Base-by-base conservation (phyloP, 441 rosid species). In the Gossypium schwendimanii region DNA sequence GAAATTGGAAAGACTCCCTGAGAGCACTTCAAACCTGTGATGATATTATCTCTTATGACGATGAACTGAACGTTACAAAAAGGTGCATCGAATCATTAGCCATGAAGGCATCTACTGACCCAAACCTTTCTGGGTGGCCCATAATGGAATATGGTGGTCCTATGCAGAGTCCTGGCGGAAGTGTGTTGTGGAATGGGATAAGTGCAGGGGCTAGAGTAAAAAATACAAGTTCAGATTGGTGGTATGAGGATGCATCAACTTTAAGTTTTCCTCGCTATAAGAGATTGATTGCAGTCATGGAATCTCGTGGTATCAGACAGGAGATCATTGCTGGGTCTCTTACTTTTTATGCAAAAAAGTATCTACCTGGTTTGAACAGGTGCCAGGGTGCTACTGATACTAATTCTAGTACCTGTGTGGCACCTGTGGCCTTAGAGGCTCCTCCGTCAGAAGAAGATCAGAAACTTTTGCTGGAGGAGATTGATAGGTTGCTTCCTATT, bases 131-230 rank as follows among this genome's bases (percentile, higher is more conserved):
- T 72, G 97, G 97, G 5, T 93, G 98, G 99, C 99, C 98, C 9
- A 81, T 93, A 12, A 77, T 87, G 86, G 98, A 93, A 85, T 93
- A 83, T 76, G 97, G 91, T 47, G 91, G 94, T 59, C 97, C 94
- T 0, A 86, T 91, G 94, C 99, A 92, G 89, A 94, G 96, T 81
- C 99, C 98, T 7, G 97, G 99, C 15, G 97, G 97, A 41, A 92
- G 93, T 54, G 88, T 95, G 63, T 77, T 95, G 70, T 95, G 99
- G 99, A 95, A 93, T 28, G 99, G 97, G 82, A 95, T 95, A 80
- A 95, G 94, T 85, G 90, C 96, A 0, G 98, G 97, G 49, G 97
- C 96, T 54, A 84, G 92, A 77, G 90, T 93, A 17, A 89, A 82
- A 82, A 82, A 84, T 36, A 77, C 88, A 50, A 89, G 92, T 72